These are phyloP conservation scores for Laetiporus sulphureus DNA, from an alignment of 1,284 basidiomycete species.

Conservation along the genomic window DNA sequence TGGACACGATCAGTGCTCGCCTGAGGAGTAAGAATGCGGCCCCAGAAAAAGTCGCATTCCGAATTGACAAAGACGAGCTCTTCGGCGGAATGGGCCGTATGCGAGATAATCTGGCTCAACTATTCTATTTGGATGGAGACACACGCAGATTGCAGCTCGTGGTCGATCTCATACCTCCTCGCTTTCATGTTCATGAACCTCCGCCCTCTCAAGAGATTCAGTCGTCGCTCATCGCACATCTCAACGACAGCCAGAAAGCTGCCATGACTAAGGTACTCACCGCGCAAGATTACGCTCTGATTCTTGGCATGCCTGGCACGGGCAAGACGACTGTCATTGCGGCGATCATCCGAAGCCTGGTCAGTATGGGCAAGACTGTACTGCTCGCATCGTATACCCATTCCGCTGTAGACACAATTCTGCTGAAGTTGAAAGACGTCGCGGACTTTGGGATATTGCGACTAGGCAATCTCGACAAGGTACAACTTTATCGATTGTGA, in stretches of 20 bases:
- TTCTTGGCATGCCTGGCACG: constrained; percentile 97
- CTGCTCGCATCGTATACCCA: constrained; percentile 93
- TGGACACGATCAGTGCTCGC: constrained; percentile 42
- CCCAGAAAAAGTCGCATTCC: constrained; percentile 47
- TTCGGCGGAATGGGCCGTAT: constrained; percentile 82
- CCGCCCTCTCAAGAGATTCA: constrained; percentile 3
- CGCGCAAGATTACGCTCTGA: constrained; percentile 86
- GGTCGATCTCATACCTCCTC: constrained; percentile 75
- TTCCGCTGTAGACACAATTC: constrained; percentile 94
- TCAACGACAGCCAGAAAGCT: constrained; percentile 73
- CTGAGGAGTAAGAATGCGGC: constrained; percentile 19
- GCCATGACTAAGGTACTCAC: constrained; percentile 74
- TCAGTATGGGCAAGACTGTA: constrained; percentile 79
- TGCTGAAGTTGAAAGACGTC: constrained; percentile 69
- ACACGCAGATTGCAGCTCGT: constrained; percentile 61
- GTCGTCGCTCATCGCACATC: constrained; percentile 15
- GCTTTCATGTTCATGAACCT: constrained; percentile 39
- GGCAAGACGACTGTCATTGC: constrained; percentile 97
- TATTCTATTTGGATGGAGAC: constrained; percentile 81
- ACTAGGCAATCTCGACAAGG: constrained; percentile 90
- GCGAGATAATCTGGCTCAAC: constrained; percentile 82
- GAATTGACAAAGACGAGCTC: constrained; percentile 93
- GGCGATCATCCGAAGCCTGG: constrained; percentile 78
- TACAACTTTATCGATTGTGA: constrained; percentile 28
- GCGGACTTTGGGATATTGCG: constrained; percentile 73